A percentile compares a stretch with the other conserved stretches of the same genome.
phyloP scores from a whole-genome alignment of 2,329 filamentous ascomycete genomes.

The Alternaria longipes region DNA sequence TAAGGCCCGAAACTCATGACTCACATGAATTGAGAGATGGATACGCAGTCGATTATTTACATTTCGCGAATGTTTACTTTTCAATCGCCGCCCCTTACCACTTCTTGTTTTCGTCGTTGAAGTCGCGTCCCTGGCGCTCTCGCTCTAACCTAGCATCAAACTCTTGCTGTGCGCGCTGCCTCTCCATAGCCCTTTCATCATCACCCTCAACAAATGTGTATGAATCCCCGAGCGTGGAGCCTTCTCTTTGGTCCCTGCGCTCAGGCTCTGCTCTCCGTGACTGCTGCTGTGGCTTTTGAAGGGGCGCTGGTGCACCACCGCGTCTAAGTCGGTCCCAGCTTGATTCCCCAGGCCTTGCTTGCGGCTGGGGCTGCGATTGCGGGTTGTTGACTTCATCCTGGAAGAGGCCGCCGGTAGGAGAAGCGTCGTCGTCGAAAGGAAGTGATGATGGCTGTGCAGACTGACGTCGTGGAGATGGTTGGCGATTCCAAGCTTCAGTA shows the following conservation, averaged over 20 bases:
- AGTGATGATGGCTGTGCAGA: conserved; percentile 19
- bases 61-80: background rate
- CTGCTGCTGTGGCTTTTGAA: conserved; percentile 21
- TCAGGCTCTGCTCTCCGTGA: conserved; percentile 27
- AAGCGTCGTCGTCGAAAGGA: conserved; percentile 44
- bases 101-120: conserved; percentile 41
- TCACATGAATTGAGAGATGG: background rate
- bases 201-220: conserved; percentile 57
- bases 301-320: conserved; percentile 34
- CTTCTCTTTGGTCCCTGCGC: conserved; percentile 39
- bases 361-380: conserved; percentile 19
- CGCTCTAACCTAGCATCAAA: conserved; percentile 61
- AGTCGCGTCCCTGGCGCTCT: conserved; percentile 59
- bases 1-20: no score
- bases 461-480: conserved; percentile 14
- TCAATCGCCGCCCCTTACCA: conserved; percentile 32
- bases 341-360: conserved; percentile 45
- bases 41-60: background rate
- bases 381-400: conserved; percentile 39
- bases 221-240: conserved; percentile 52
- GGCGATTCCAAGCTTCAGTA: conserved; percentile 15
- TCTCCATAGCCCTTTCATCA: conserved; percentile 56
- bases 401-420: conserved; percentile 50
- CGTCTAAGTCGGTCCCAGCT: conserved; percentile 57
- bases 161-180: conserved; percentile 58